Evolutionary conservation across 176 grass and related monocot species (phyloP), one percentile per base, ranked within the genome.

Genomic region (Zoysia pacifica): DNA sequence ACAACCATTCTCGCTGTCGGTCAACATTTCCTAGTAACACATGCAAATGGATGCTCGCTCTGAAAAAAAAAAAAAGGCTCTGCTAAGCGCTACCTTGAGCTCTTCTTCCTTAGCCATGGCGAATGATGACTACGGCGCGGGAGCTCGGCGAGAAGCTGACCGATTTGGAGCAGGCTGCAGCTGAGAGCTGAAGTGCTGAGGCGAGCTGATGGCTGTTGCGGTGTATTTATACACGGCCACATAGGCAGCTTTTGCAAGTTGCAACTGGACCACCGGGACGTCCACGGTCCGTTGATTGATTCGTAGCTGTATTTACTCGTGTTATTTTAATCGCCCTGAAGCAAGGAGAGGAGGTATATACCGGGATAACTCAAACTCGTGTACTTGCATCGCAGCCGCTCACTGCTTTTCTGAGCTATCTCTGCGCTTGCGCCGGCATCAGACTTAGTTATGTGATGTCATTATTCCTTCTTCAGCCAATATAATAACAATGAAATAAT

Each of bases 21-120:
- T 14, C 16, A 67, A 65, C 54, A 18, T 37, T 12, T n/a, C 2
- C 36, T 1, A 40, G 1, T 8, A 38, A 11, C 12, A 38, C 61
- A 11, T 16, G 7, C 46, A 28, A 58, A 28, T 28, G 28, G 28
- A 28, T 28, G 28, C 28, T 14, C 90, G 85, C 81, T 79, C 54
- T 18, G 69, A 10, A 51, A 14, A 39, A 61, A 74, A n/a, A n/a
- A 13, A 0, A 39, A 39, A 13, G 4, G 60, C 35, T 36, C 9
- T 1, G 9, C 7, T 1, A 52, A 14, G 12, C 14, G 16, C 1
- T 39, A 93, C 91, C 88, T 90, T 93, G 62, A 93, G 76, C 65
- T 93, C 91, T 79, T 83, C 79, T 86, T 90, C 88, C 88, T 52
- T 90, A 69, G 85, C 88, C 91, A 93, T 93, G 70, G 74, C 62